Percentiles rank a stretch among this genome's conserved stretches.
Evolutionary conservation across 805 yeast species (phyloP).

Genomic region (Barnettozyma populi): DNA sequence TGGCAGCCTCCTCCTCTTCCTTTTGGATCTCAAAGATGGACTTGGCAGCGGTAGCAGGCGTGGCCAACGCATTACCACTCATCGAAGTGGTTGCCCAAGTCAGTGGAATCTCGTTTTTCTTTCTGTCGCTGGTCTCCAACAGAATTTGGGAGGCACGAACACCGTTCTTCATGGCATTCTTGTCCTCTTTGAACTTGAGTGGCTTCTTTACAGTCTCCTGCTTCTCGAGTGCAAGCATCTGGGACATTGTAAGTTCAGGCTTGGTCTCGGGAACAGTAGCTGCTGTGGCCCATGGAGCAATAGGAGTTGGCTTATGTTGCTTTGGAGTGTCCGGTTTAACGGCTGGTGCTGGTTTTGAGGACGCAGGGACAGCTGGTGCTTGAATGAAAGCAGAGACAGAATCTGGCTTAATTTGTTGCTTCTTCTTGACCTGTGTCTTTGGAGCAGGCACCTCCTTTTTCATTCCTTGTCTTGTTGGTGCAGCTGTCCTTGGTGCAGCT

Average conservation of each 20-base stretch:
- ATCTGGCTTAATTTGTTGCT: constrained; percentile 4
- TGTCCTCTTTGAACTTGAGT: constrained; percentile 29
- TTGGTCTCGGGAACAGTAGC: constrained; percentile 12
- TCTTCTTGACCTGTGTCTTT: constrained; percentile 22
- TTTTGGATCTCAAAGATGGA: constrained; percentile 57
- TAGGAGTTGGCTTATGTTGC: constrained; percentile 6
- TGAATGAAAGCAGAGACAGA: background rate
- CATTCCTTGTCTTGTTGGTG: background rate
- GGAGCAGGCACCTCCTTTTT: background rate
- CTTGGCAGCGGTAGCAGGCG: constrained; percentile 33
- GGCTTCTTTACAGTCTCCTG: constrained; percentile 38
- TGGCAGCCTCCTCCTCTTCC: constrained; percentile 43
- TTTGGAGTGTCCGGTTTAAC: constrained; percentile 1
- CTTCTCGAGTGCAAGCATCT: constrained; percentile 44
- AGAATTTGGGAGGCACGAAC: constrained; percentile 19
- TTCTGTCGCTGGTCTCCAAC: constrained; percentile 12
- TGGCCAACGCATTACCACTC: background rate
- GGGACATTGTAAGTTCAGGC: constrained; percentile 44
- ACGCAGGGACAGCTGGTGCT: background rate
- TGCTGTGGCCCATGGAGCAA: constrained; percentile 46
- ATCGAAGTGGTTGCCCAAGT: constrained; percentile 4
- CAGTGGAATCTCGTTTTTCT: constrained; percentile 9
- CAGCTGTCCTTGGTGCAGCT: background rate
- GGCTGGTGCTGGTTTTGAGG: background rate
- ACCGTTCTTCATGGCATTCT: background rate